Conservation (phyloP, 2,329 filamentous ascomycete genomes). For the Whalleya microplaca region DNA sequence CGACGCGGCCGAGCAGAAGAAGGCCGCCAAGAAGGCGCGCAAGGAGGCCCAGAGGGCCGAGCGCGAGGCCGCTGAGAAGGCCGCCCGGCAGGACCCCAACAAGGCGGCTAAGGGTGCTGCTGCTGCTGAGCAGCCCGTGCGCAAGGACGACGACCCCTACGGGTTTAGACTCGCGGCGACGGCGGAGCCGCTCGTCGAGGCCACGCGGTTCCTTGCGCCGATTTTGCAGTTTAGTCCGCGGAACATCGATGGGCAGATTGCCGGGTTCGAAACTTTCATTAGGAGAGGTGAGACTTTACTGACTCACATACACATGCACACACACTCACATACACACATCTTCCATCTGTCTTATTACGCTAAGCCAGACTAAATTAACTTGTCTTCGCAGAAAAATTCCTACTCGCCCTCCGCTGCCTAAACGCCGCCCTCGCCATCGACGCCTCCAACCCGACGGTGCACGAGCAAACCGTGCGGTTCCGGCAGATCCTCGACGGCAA, state of each 20-base stretch:
- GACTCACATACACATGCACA: too few relatives aligned
- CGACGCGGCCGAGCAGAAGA: constrained; percentile 74
- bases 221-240: constrained; percentile 82
- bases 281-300: constrained; percentile 76
- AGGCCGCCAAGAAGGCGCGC: constrained; percentile 86
- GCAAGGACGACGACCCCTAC: constrained; percentile 87
- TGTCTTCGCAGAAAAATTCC: constrained; percentile 74
- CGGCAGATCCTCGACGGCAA: constrained; percentile 62
- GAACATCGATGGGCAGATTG: constrained; percentile 79
- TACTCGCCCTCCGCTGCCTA: constrained; percentile 86
- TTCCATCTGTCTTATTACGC: background rate
- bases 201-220: constrained; percentile 82
- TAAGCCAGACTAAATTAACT: too few relatives aligned
- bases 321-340: background rate
- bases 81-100: constrained; percentile 81
- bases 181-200: constrained; percentile 79
- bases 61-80: constrained; percentile 77
- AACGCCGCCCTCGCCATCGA: constrained; percentile 73
- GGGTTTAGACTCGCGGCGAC: constrained; percentile 82
- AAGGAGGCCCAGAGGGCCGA: constrained; percentile 77
- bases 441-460: constrained; percentile 69
- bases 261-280: constrained; percentile 89
- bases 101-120: too few relatives aligned
- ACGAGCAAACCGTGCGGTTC: constrained; percentile 75
- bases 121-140: constrained; percentile 72